A percentile compares a stretch with the other conserved stretches of the same genome.
These are phyloP conservation scores for Ganoderma lingzhi DNA, from an alignment of 1,284 basidiomycete species.

Conservation along the genomic window DNA sequence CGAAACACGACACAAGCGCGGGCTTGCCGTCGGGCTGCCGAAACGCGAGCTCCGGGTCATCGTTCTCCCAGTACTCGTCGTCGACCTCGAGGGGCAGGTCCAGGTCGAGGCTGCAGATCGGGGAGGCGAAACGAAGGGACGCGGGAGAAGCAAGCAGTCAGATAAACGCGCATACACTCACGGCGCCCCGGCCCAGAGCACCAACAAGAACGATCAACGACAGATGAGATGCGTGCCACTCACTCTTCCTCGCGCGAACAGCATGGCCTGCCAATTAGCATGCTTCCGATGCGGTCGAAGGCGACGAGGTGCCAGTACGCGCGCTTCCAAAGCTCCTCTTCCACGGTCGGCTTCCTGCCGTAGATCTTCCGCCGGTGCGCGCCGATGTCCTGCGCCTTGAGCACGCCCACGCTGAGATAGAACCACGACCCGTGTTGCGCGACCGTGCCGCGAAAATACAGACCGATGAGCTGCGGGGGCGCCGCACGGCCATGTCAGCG, in stretches of 20 bases:
- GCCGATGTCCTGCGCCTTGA: conserved; percentile 55
- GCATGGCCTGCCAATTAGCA: conserved; percentile 75
- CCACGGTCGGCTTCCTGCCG: conserved; percentile 40
- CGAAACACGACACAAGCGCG: conserved; percentile 71
- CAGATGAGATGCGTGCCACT: conserved; percentile 34
- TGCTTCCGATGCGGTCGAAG: conserved; percentile 70
- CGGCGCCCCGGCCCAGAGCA: neutral
- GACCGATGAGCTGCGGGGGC: conserved; percentile 37
- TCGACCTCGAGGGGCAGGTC: conserved; percentile 85
- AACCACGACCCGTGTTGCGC: conserved; percentile 50
- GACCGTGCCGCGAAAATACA: conserved; percentile 46
- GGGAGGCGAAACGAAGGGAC: neutral
- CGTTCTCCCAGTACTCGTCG: conserved; percentile 83
- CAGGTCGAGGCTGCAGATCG: conserved; percentile 68
- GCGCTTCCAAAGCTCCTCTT: conserved; percentile 59
- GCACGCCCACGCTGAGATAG: conserved; percentile 52
- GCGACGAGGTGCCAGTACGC: conserved; percentile 62
- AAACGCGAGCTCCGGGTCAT: conserved; percentile 57
- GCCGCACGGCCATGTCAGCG: conserved; percentile 13
- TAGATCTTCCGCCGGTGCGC: conserved; percentile 50
- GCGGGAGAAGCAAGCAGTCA: conserved; percentile 10
- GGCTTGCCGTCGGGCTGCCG: conserved; percentile 71
- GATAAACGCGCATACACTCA: conserved; percentile 3
- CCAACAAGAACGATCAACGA: neutral
- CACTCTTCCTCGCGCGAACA: conserved; percentile 83